Evolutionary conservation across 2,329 filamentous ascomycete species (phyloP), one percentile per base, ranked within the genome.

Genomic region (Acrocalymma vagum): DNA sequence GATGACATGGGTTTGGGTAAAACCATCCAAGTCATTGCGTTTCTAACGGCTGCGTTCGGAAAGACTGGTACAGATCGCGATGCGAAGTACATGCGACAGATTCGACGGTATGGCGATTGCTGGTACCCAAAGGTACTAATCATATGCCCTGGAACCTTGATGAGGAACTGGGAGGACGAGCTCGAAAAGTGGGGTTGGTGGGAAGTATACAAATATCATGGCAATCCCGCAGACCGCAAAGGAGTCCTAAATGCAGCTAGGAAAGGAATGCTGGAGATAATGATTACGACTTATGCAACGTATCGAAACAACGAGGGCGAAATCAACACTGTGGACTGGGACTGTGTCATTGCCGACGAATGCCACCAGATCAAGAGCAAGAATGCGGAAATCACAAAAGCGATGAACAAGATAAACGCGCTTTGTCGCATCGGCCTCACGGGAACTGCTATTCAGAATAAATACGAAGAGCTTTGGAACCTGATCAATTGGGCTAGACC

Each of bases 1-100:
- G 94, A 99, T 63, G 94, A 99, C 61, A 99, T 99, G 94, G 94
- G 94, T 14, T 72, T 99, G 21, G 94, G 94, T 1, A 99, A 99
- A 71, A 99, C 94, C 0, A 90, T 99, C 3, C 94, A 99, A 68
- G 90, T 99, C 17, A 94, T 91, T 42, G 88, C 92, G 0, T 97
- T 99, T 53, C 75, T 99, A 15, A 89, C 90, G 0, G 90, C 85
- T 1, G 92, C 91, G 0, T 99, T 96, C 65, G 94, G 94, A 6
- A 99, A 99, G 72, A 95, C 88, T 1, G 93, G 86, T 1, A 93
- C 96, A 56, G 87, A 92, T 65, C 78, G 90, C 34, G 94, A 99
- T 58, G 76, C 73, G 4, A 95, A 95, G 64, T 80, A 90, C 14
- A 92, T 97, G 87, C 83, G 93, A 24, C 94, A 94, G 64, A 85